phyloP scores from a whole-genome alignment of 768 basidiomycete species.

The Lactarius hengduanensis region DNA sequence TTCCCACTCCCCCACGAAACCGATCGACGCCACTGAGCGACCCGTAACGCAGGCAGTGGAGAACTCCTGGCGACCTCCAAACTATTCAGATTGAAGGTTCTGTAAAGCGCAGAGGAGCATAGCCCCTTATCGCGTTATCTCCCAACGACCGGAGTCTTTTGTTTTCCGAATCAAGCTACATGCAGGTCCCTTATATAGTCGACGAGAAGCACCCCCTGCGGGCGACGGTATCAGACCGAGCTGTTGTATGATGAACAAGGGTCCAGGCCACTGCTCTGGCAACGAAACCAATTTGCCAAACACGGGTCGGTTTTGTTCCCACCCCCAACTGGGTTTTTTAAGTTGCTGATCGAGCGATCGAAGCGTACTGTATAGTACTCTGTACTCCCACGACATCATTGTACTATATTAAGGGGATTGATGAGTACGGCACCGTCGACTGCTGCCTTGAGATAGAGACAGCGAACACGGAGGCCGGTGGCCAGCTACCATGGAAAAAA shows the following conservation, averaged over 20 bases:
- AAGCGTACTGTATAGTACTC: neutral
- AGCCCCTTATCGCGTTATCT: neutral
- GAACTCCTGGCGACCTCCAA: neutral
- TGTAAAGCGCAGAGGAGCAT: neutral
- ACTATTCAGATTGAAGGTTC: neutral
- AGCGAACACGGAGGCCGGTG: neutral
- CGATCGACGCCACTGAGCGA: neutral
- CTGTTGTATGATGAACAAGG: neutral
- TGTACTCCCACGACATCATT: neutral
- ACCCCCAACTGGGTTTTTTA: neutral
- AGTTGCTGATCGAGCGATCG: neutral
- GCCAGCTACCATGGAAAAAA: neutral
- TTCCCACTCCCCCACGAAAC: neutral
- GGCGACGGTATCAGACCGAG: neutral
- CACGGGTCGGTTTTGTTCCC: neutral
- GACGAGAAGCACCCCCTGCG: neutral
- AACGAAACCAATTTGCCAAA: neutral
- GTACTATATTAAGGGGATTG: neutral
- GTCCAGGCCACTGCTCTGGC: neutral
- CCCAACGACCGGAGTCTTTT: neutral
- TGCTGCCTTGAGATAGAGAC: too few relatives aligned
- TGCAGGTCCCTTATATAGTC: neutral
- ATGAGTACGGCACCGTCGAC: neutral
- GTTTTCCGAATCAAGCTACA: neutral
- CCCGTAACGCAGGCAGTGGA: neutral